Evolutionary conservation across 2,329 filamentous ascomycete genomes (phyloP), one percentile per base, ranked within the genome.

Genomic region (Pleomassaria siparia): DNA sequence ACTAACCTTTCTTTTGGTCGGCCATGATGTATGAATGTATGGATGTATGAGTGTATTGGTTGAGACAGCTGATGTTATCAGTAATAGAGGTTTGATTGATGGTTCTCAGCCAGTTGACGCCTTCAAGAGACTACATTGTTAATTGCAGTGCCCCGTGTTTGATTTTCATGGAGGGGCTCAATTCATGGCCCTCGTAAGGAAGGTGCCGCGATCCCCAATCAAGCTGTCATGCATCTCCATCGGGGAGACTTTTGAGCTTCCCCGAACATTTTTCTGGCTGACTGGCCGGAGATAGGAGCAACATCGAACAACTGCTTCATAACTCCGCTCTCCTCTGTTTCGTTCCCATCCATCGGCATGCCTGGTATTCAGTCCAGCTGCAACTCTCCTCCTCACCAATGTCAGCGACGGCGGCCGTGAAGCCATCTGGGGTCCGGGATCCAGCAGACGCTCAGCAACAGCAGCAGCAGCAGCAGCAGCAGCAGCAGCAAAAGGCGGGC

Each of bases 391-490:
- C 44, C 53, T 45, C 56, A 40, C 60, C 53, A 53, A 71, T 71
- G 69, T 66, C 67, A 55, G 59, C 63, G 36, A 58, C 65, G 42
- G n/a, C n/a, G n/a, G 66, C 62, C 55, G 51, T 69, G 61, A 69
- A 63, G 50, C 56, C 56, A 21, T 54, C 65, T 25, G 60, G 56
- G 30, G 54, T 64, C 13, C 55, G 62, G 25, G 62, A 61, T 39
- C 53, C 59, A 11, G 49, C 62, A 7, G 66, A 66, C n/a, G n/a
- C n/a, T n/a, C n/a, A n/a, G n/a, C n/a, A n/a, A n/a, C n/a, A n/a
- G n/a, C n/a, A n/a, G n/a, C n/a, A n/a, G n/a, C n/a, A n/a, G n/a
- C n/a, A n/a, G n/a, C n/a, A n/a, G n/a, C n/a, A n/a, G n/a, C n/a
- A n/a, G 41, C 63, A 60, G 55, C 49, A 55, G 18, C 49, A 58